Percentiles rank a stretch among this genome's conserved stretches.
phyloP scores from a whole-genome alignment of 1,284 basidiomycete genomes.

The Tylopilus sp. region DNA sequence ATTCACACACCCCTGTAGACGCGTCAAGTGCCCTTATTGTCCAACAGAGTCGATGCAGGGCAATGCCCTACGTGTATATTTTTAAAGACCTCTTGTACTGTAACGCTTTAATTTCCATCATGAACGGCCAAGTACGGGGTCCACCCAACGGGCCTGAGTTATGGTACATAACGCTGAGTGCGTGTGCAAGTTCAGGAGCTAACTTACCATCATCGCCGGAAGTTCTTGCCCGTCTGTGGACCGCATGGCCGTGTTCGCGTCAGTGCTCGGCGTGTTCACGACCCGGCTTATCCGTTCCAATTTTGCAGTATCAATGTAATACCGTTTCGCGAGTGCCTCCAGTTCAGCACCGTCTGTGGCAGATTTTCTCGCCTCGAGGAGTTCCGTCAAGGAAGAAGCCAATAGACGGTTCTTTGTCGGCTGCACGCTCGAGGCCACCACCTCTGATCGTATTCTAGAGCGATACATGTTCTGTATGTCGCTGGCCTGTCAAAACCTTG shows the following conservation, averaged over 20 bases:
- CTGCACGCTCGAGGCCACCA: slow-evolving; percentile 44
- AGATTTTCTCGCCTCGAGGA: slow-evolving; percentile 69
- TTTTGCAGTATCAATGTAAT: slow-evolving; percentile 56
- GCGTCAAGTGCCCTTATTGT: slow-evolving; percentile 89
- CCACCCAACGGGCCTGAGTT: slow-evolving; percentile 32
- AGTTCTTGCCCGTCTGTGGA: slow-evolving; percentile 55
- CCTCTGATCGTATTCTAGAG: slow-evolving; percentile 55
- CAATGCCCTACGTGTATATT: slow-evolving; percentile 68
- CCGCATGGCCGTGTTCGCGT: slow-evolving; percentile 48
- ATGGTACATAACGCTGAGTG: not conserved
- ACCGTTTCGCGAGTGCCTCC: slow-evolving; percentile 51
- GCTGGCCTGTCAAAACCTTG: slow-evolving; percentile 19
- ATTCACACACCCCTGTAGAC: slow-evolving; percentile 42
- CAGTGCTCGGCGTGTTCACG: slow-evolving; percentile 73
- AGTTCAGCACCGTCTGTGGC: slow-evolving; percentile 36
- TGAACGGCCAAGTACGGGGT: slow-evolving; percentile 16
- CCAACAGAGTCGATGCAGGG: slow-evolving; percentile 68
- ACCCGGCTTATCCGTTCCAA: slow-evolving; percentile 58
- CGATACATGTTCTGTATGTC: slow-evolving; percentile 49
- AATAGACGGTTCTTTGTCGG: slow-evolving; percentile 49
- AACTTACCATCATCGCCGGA: slow-evolving; percentile 56
- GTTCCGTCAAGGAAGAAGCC: slow-evolving; percentile 53
- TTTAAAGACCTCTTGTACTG: slow-evolving; percentile 50
- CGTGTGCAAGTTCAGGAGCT: too few species aligned
- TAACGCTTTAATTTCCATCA: slow-evolving; percentile 2